Evolutionary conservation across 2,329 filamentous ascomycete genomes (phyloP).

Genomic region (Paecilomyces dactylethromorphus): DNA sequence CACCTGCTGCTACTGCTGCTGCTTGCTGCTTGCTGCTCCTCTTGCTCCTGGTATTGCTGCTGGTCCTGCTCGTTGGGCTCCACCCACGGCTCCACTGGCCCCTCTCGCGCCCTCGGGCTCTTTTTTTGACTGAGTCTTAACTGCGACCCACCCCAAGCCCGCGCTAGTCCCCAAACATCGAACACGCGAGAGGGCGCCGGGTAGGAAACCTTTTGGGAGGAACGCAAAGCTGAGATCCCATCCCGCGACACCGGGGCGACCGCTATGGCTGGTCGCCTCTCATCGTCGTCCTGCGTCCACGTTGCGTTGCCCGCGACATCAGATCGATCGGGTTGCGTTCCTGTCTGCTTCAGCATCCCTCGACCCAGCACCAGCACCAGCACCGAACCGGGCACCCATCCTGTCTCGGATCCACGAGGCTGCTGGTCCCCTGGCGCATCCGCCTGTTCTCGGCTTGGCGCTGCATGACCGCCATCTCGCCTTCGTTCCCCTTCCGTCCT

Average conservation of each 20-base stretch:
- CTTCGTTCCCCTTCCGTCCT: conserved; percentile 12
- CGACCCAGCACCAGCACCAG: too few relatives aligned
- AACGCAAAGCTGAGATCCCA: not conserved
- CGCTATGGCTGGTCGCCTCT: not conserved
- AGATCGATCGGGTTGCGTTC: not conserved
- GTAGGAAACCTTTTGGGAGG: not conserved
- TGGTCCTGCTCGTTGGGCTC: not conserved
- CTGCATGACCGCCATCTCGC: conserved; percentile 18
- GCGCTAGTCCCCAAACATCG: not conserved
- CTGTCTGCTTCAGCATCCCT: not conserved
- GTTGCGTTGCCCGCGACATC: conserved; percentile 17
- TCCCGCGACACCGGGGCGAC: not conserved
- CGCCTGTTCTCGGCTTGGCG: conserved; percentile 17
- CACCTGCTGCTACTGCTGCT: too few relatives aligned
- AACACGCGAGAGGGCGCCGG: not conserved
- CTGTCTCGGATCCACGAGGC: conserved; percentile 17
- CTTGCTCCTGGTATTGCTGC: too few relatives aligned
- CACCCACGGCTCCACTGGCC: not conserved
- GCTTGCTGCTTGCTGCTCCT: too few relatives aligned
- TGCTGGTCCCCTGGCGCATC: conserved; percentile 17
- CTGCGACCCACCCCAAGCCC: not conserved
- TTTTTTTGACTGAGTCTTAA: not conserved
- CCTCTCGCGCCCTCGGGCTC: not conserved
- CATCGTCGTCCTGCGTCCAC: not conserved
- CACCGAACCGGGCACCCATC: conserved; percentile 15